Evolutionary conservation across 495 filamentous ascomycete species (phyloP), one percentile per base, ranked within the genome.

Genomic region (Penicillium taxi): DNA sequence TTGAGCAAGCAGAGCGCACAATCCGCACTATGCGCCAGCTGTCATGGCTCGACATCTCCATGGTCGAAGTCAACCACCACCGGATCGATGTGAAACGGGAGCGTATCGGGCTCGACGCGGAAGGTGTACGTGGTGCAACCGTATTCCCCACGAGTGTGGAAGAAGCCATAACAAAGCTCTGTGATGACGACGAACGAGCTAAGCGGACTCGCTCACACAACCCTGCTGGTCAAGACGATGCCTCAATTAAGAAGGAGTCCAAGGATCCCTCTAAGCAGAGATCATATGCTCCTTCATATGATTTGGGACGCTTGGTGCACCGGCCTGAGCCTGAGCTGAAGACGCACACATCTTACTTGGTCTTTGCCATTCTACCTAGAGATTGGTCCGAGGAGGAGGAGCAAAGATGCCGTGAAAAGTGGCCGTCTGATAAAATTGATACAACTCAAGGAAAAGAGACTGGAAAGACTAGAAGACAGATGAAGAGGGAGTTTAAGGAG

Each of bases 261-360:
- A 25, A 42, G 12, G 29, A 22, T 9, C n/a, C 14, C 7, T 9
- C 33, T 8, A 27, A 44, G 8, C 21, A 40, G 9, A 32, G 35
- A 2, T 35, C 47, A 8, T 26, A 47, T 5, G 14, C 43, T 9
- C 59, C 61, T 1, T 7, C 61, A 9, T 78, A 71, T 35, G 66
- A 66, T 41, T 77, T 85, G 26, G 91, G 91, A 4, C 75, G 78
- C 13, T 45, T 96, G 37, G 69, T 83, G 7, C 84, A 88, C 42
- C 75, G 87, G 16, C 74, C 80, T 4, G 91, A 96, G 63, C 69
- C 78, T 1, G 89, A 99, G 62, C 59, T 96, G 20, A 95, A 94
- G 72, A 88, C 78, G 7, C 91, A 99, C 60, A 99, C 91, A 0
- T 86, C 80, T 9, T 99, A 96, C 58, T 70, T 99, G 11, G 82